Base-by-base conservation (phyloP, 116 monocot species). In the Zostera marina region DNA sequence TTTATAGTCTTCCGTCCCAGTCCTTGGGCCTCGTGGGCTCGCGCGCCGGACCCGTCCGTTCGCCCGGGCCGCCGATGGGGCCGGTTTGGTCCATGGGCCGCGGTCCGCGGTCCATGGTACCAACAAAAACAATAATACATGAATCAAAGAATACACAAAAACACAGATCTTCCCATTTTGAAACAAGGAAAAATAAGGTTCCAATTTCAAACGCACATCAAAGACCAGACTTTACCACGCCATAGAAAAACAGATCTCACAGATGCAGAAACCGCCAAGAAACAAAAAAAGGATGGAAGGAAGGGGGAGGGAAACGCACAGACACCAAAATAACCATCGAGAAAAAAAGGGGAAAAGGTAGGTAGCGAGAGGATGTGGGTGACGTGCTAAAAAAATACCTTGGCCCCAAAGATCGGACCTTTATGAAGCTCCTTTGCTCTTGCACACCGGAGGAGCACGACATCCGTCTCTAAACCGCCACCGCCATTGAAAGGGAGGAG, bases 361-460 rank as follows among this genome's bases (percentile, higher is more conserved):
- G 44, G 26, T 32, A 32, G n/a, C n/a, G n/a, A n/a, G n/a, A n/a
- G n/a, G n/a, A n/a, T n/a, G 32, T 3, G 19, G 49, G 15, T 10
- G 21, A 8, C 13, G n/a, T 10, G 59, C 23, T 13, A 42, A 59
- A 43, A 59, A 59, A 43, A 42, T 10, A 59, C 44, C 59, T 44
- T 42, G 13, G 4, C 43, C 19, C 11, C 10, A 20, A 44, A 59
- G 22, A 20, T 59, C 59, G 12, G 43, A 44, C 11, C 59, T 59
- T 59, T 59, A 1, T 21, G 49, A 5, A 20, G 44, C 42, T 39
- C 43, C 10, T 22, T 20, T 14, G 13, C 59, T 42, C 44, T 59
- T 59, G 22, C 59, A 44, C 42, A 59, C 43, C 59, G 38, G 22
- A 22, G 42, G 17, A 42, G 13, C 11, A 59, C 21, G 26, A 13